Conservation (phyloP, 345 rosid species). For the Corchorus olitorius region DNA sequence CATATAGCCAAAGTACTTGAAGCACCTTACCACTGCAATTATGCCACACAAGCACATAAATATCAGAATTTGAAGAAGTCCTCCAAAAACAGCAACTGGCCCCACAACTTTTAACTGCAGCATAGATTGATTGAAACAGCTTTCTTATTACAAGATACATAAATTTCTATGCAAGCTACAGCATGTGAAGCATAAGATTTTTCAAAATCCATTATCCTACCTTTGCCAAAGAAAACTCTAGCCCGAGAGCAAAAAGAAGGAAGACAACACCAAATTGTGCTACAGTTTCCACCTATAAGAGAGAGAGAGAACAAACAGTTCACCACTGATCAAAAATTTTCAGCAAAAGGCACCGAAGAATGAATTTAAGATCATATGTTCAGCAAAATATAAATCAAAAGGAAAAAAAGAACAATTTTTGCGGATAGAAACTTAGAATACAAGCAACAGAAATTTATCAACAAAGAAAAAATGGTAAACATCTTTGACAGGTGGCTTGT, state of each 20-base stretch:
- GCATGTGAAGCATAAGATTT: slow-evolving; percentile 3
- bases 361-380: slow-evolving; percentile 2
- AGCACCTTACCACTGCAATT: slow-evolving; percentile 63
- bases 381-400: not conserved
- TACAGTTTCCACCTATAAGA: slow-evolving; percentile 80
- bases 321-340: not conserved
- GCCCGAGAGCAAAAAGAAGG: slow-evolving; percentile 97
- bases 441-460: not conserved
- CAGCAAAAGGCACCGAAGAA: not conserved
- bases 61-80: slow-evolving; percentile 80
- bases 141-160: slow-evolving; percentile 9
- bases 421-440: not conserved
- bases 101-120: slow-evolving; percentile 95
- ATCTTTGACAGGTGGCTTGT: slow-evolving; percentile 2
- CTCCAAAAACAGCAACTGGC: slow-evolving; percentile 94
- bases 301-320: slow-evolving; percentile 15
- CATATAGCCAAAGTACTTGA: slow-evolving; percentile 18
- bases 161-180: slow-evolving; percentile 6
- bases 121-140: slow-evolving; percentile 28
- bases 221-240: slow-evolving; percentile 98
- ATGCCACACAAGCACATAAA: slow-evolving; percentile 81
- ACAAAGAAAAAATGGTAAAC: slow-evolving; percentile 3
- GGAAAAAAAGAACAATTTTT: not conserved
- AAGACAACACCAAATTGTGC: slow-evolving; percentile 99
- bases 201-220: slow-evolving; percentile 34